Conservation (phyloP, 2,329 filamentous ascomycete genomes). For the Monilinia polystroma region DNA sequence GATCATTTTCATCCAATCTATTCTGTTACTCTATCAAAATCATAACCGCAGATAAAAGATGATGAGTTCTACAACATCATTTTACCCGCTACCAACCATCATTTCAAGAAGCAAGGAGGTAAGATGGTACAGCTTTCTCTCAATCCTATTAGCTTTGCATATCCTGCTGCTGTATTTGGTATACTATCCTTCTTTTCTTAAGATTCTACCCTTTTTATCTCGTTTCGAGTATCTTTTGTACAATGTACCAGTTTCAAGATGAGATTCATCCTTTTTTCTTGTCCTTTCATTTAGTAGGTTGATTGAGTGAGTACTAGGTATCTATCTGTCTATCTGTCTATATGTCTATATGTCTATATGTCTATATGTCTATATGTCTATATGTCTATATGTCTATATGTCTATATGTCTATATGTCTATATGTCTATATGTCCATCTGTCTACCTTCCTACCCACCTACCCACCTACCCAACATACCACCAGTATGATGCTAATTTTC, state of each 20-base stretch:
- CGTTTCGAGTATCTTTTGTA: not conserved
- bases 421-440: too few species aligned
- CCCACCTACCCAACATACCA: too few species aligned
- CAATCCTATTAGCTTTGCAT: not conserved
- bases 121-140: not conserved
- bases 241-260: too few species aligned
- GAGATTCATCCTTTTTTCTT: too few species aligned
- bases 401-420: too few species aligned
- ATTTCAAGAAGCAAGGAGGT: not conserved
- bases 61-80: not conserved
- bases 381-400: too few species aligned
- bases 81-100: not conserved
- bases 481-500: not conserved
- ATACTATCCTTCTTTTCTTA: not conserved
- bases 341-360: too few species aligned
- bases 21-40: not conserved
- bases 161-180: not conserved
- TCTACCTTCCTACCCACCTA: too few species aligned
- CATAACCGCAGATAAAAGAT: not conserved
- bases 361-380: too few species aligned
- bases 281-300: too few species aligned
- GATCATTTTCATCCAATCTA: constrained; percentile 2
- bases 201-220: not conserved
- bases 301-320: not conserved
- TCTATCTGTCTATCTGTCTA: too few species aligned